Conservation (phyloP, 176 grass and related monocot genomes). For the Leersia perrieri region DNA sequence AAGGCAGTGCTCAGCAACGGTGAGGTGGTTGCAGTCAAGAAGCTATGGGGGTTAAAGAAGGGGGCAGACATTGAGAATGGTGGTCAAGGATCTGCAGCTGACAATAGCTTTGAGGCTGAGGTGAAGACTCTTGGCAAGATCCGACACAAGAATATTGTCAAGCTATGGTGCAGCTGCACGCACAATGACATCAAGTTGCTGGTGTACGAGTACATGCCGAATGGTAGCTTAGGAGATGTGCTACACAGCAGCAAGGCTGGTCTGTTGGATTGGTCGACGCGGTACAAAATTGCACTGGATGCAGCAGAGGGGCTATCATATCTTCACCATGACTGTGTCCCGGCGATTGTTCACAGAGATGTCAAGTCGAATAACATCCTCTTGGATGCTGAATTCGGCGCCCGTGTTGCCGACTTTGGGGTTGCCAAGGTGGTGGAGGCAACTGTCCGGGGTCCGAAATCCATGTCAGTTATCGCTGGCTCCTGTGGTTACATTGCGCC, state of each 20-base stretch:
- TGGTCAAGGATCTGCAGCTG: background rate
- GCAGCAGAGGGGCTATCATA: conserved; percentile 82
- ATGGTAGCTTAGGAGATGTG: conserved; percentile 69
- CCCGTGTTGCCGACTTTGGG: conserved; percentile 66
- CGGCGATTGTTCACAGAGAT: conserved; percentile 81
- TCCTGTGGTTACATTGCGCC: conserved; percentile 90
- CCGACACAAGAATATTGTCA: conserved; percentile 93
- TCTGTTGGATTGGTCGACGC: conserved; percentile 56
- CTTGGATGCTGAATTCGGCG: conserved; percentile 66
- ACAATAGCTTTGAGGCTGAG: conserved; percentile 70
- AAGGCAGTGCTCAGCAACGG: conserved; percentile 70
- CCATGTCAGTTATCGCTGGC: conserved; percentile 84
- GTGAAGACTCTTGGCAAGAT: conserved; percentile 85
- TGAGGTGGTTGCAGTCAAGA: conserved; percentile 76
- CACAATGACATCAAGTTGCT: conserved; percentile 62
- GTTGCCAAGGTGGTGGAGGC: conserved; percentile 67
- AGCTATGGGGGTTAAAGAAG: conserved; percentile 53
- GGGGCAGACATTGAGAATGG: conserved; percentile 7
- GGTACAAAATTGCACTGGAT: conserved; percentile 67
- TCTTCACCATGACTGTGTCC: conserved; percentile 84
- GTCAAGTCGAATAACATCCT: conserved; percentile 94
- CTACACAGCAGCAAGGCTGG: conserved; percentile 61
- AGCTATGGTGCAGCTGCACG: conserved; percentile 79
- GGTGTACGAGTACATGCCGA: conserved; percentile 86
- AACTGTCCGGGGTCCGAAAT: conserved; percentile 38